A percentile compares a stretch with the other conserved stretches of the same genome.
Conservation (phyloP, 192 early-diverging fungal species). For the Entomortierella lignicola region DNA sequence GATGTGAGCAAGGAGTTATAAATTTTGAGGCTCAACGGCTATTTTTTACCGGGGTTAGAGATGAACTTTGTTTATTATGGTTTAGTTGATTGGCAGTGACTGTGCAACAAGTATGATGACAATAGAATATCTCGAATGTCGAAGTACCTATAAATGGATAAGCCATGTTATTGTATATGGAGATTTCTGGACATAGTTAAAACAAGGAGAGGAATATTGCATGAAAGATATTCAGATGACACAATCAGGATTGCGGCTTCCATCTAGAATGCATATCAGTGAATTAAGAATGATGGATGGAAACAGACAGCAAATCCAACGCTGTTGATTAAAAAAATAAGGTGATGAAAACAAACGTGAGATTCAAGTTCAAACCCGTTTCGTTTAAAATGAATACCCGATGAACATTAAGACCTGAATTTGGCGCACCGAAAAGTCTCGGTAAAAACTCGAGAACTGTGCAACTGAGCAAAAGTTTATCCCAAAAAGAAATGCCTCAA, state of each 20-base stretch:
- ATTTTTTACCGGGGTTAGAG: constrained; percentile 13
- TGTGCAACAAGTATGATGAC: background rate
- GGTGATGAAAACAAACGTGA: background rate
- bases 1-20: background rate
- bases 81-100: background rate
- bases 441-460: background rate
- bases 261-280: too few species aligned
- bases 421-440: too few species aligned
- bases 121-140: background rate
- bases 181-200: too few species aligned
- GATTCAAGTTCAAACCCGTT: background rate
- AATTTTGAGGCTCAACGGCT: constrained; percentile 20
- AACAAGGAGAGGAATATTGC: too few species aligned
- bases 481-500: background rate
- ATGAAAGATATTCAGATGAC: too few species aligned
- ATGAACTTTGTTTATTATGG: background rate
- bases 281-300: too few species aligned
- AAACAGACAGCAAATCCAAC: too few species aligned
- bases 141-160: background rate
- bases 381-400: constrained; percentile 9
- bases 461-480: background rate
- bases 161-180: too few species aligned
- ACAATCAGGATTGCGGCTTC: too few species aligned
- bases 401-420: constrained; percentile 1
- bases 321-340: too few species aligned